These are phyloP conservation scores for Dillenia suffruticosa DNA, from an alignment of 164 flowering plant species.

Conservation along the genomic window DNA sequence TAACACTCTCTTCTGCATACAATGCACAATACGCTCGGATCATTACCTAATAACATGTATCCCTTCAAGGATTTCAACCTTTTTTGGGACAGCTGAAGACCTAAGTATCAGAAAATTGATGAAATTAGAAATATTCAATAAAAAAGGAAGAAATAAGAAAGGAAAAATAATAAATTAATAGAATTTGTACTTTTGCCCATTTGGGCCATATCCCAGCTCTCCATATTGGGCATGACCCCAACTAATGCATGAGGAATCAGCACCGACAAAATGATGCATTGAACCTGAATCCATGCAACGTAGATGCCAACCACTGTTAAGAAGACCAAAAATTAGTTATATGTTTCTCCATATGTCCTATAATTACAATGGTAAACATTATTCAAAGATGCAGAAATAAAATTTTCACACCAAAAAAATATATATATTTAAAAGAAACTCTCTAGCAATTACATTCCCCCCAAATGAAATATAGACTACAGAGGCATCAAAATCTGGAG, in stretches of 20 bases:
- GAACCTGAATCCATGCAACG: constrained; percentile 97
- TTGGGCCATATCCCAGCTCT: constrained; percentile 95
- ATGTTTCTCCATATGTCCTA: too few relatives aligned
- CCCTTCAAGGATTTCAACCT: constrained; percentile 86
- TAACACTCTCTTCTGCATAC: too few relatives aligned
- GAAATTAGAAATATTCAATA: background rate
- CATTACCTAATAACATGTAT: constrained; percentile 85
- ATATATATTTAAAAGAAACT: too few relatives aligned
- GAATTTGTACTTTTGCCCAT: constrained; percentile 66
- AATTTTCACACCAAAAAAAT: too few relatives aligned
- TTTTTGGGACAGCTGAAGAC: constrained; percentile 88
- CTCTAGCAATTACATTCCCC: too few relatives aligned
- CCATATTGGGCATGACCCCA: constrained; percentile 95
- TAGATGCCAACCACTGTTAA: constrained; percentile 84
- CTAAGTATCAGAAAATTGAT: constrained; percentile 30
- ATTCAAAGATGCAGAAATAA: too few relatives aligned
- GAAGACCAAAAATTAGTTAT: background rate
- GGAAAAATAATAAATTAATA: background rate
- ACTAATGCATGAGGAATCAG: constrained; percentile 92
- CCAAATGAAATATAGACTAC: too few relatives aligned
- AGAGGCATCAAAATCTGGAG: too few relatives aligned
- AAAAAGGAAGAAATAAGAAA: background rate
- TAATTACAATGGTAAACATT: too few relatives aligned
- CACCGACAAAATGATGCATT: constrained; percentile 87
- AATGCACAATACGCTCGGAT: background rate